Percentiles rank a stretch among this genome's conserved stretches.
phyloP scores from a whole-genome alignment of 139 green algal species.

The Diplosphaera chodatii region DNA sequence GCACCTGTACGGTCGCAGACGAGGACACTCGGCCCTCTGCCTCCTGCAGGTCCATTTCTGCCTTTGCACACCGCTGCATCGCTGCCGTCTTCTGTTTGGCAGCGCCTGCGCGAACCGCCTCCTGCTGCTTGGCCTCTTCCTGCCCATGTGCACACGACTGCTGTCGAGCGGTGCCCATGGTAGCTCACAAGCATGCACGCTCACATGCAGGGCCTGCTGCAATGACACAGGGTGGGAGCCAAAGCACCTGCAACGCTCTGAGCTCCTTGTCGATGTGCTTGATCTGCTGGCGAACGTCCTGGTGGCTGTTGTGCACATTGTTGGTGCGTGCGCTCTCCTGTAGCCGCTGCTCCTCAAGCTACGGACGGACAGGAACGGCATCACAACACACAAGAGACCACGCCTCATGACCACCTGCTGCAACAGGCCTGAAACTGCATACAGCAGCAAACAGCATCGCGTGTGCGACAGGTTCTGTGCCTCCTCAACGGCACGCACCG shows the following conservation, averaged over 20 bases:
- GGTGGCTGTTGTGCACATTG: constrained; percentile 23
- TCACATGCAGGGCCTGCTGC: too few relatives aligned
- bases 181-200: too few relatives aligned
- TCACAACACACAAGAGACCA: background rate
- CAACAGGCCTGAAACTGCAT: too few relatives aligned
- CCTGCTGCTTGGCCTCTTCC: background rate
- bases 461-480: constrained; percentile 5
- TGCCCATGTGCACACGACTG: too few relatives aligned
- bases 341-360: constrained; percentile 30
- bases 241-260: constrained; percentile 11
- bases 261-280: constrained; percentile 54
- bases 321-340: constrained; percentile 18
- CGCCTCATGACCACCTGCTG: background rate
- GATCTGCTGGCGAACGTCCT: constrained; percentile 18
- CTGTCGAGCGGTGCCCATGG: too few relatives aligned
- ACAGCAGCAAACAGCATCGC: background rate
- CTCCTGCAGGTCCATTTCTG: constrained; percentile 74
- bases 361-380: background rate
- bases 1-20: constrained; percentile 1
- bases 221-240: too few relatives aligned
- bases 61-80: constrained; percentile 34
- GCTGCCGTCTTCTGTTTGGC: constrained; percentile 29
- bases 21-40: constrained; percentile 30
- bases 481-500: too few relatives aligned
- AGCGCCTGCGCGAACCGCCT: constrained; percentile 3